A percentile compares a stretch with the other conserved stretches of the same genome.
Evolutionary conservation across 2,329 filamentous ascomycete species (phyloP).

Genomic region (Teratosphaeria destructans): DNA sequence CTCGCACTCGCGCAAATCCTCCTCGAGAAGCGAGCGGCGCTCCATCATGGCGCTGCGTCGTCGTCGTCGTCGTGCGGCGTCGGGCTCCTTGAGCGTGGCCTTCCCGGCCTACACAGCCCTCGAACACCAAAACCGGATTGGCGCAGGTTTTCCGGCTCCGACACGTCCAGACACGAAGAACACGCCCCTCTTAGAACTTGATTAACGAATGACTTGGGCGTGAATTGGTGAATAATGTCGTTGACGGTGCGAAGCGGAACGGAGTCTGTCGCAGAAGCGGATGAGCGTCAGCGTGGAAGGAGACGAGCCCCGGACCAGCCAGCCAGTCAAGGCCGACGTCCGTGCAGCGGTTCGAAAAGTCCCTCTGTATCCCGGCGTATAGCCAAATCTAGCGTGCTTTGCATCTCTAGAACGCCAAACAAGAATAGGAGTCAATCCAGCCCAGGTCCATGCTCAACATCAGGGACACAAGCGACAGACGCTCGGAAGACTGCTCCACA

Average conservation of each 20-base stretch:
- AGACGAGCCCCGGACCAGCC: not conserved
- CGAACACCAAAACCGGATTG: not conserved
- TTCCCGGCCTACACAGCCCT: slow-evolving; percentile 1
- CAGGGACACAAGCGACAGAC: not conserved
- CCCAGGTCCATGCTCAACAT: not conserved
- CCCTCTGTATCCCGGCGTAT: not conserved
- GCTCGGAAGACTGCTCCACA: not conserved
- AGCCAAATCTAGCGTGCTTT: not conserved
- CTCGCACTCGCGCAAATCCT: slow-evolving; percentile 22
- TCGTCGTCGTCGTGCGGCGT: not conserved
- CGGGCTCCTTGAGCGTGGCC: not conserved
- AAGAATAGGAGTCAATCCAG: not conserved
- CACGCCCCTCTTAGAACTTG: not conserved
- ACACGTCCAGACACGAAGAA: slow-evolving; percentile 1
- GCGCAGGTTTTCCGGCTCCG: not conserved
- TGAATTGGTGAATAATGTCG: not conserved
- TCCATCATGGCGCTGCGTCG: slow-evolving; percentile 8
- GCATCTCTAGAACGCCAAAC: not conserved
- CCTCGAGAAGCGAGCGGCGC: slow-evolving; percentile 19
- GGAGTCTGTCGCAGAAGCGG: not conserved
- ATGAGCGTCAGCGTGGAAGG: not conserved
- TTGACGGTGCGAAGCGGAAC: not conserved
- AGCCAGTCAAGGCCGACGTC: not conserved
- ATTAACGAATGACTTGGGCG: not conserved
- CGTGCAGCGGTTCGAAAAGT: not conserved